Evolutionary conservation across 441 rosid genomes (phyloP).

Genomic region (Erodium chrysanthum): DNA sequence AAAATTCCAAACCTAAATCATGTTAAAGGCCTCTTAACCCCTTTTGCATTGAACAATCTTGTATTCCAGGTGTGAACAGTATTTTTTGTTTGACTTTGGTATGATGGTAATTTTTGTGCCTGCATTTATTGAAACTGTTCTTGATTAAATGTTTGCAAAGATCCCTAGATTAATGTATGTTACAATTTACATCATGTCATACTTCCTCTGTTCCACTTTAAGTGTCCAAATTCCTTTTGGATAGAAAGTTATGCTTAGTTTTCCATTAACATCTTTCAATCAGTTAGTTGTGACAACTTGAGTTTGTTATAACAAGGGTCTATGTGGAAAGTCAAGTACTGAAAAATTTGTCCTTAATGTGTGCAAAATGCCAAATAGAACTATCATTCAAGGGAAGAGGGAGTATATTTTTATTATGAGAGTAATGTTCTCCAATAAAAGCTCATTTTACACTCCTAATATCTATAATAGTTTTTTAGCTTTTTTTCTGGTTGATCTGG

Average conservation of each 20-base stretch:
- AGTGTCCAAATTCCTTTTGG: background rate
- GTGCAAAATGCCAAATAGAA: background rate
- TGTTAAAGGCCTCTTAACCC: background rate
- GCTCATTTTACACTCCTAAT: background rate
- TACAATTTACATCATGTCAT: background rate
- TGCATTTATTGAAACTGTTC: background rate
- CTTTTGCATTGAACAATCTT: background rate
- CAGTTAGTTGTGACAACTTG: background rate
- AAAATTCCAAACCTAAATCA: background rate
- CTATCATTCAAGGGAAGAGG: background rate
- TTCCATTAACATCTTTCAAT: background rate
- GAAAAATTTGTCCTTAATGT: background rate
- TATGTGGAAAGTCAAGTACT: background rate
- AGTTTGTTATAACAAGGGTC: background rate
- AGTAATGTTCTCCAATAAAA: background rate
- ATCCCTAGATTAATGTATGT: background rate
- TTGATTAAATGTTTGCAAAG: background rate
- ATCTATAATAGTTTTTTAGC: background rate
- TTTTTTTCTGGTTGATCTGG: background rate
- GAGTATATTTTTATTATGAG: background rate
- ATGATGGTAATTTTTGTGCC: background rate
- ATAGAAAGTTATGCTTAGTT: background rate
- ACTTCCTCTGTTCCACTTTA: background rate
- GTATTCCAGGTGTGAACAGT: background rate
- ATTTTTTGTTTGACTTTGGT: background rate